Conservation (phyloP, 768 basidiomycete genomes). For the Boletus reticuloceps region DNA sequence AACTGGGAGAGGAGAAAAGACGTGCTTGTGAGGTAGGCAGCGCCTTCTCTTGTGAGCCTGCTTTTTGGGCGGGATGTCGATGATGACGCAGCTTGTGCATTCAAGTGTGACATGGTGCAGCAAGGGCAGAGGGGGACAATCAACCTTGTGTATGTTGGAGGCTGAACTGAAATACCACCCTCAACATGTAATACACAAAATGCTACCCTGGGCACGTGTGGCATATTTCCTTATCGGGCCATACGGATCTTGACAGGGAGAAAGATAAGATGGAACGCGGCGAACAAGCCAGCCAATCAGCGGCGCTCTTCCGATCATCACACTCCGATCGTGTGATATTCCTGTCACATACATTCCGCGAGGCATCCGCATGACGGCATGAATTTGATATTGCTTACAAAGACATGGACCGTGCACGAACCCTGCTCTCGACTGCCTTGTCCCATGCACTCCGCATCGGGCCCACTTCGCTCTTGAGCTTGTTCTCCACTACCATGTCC, state of each 20-base stretch:
- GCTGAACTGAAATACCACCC: not conserved
- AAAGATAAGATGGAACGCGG: constrained; percentile 18
- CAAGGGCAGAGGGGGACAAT: not conserved
- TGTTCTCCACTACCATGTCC: constrained; percentile 61
- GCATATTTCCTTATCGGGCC: constrained; percentile 14
- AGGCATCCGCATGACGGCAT: constrained; percentile 12
- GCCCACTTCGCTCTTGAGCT: constrained; percentile 52
- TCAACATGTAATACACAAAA: not conserved
- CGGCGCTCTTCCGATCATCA: not conserved
- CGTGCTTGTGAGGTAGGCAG: constrained; percentile 1
- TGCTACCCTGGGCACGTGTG: constrained; percentile 4
- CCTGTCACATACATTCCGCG: not conserved
- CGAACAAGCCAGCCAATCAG: constrained; percentile 3
- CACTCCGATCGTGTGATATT: too few relatives aligned
- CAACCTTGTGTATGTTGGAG: too few relatives aligned
- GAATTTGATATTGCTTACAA: constrained; percentile 19
- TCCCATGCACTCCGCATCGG: constrained; percentile 59
- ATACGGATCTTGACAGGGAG: constrained; percentile 4
- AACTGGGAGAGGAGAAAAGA: not conserved
- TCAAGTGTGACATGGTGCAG: not conserved
- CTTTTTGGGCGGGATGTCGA: not conserved
- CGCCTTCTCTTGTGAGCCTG: constrained; percentile 9
- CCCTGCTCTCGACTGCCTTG: constrained; percentile 31
- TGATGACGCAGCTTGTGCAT: constrained; percentile 1
- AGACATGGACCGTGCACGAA: constrained; percentile 28